These are phyloP conservation scores for Plantago major DNA, from an alignment of 257 asterid species.

Conservation along the genomic window DNA sequence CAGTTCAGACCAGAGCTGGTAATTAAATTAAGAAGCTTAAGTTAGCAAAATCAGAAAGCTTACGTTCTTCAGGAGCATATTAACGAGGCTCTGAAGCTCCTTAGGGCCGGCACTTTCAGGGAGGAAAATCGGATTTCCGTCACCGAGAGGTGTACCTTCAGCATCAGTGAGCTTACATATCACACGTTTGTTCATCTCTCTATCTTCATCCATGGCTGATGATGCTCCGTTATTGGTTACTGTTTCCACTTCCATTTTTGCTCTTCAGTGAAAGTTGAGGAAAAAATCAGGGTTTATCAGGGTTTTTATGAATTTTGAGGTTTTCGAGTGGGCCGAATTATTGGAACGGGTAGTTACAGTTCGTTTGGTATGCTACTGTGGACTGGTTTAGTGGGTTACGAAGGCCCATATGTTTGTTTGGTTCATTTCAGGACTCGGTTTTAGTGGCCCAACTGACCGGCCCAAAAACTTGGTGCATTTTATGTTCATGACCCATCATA, in stretches of 20 bases:
- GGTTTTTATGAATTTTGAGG: not conserved
- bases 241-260: slow-evolving; percentile 39
- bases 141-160: slow-evolving; percentile 63
- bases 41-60: slow-evolving; percentile 1
- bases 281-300: slow-evolving; percentile 6
- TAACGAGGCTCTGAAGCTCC: slow-evolving; percentile 82
- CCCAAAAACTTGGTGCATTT: no score
- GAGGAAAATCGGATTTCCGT: slow-evolving; percentile 46
- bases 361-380: no score
- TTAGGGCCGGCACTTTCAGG: slow-evolving; percentile 76
- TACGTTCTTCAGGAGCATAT: slow-evolving; percentile 69
- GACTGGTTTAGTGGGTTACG: no score
- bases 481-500: no score
- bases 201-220: slow-evolving; percentile 34
- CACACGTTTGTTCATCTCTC: slow-evolving; percentile 50
- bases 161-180: slow-evolving; percentile 67
- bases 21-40: not conserved
- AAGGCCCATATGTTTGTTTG: no score
- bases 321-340: no score
- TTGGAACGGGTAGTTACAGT: no score
- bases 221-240: slow-evolving; percentile 3
- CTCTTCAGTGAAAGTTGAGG: not conserved
- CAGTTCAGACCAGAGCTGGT: not conserved
- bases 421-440: no score
- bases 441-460: no score